Evolutionary conservation across 495 filamentous ascomycete genomes (phyloP), one percentile per base, ranked within the genome.

Genomic region (Cercophora scortea): DNA sequence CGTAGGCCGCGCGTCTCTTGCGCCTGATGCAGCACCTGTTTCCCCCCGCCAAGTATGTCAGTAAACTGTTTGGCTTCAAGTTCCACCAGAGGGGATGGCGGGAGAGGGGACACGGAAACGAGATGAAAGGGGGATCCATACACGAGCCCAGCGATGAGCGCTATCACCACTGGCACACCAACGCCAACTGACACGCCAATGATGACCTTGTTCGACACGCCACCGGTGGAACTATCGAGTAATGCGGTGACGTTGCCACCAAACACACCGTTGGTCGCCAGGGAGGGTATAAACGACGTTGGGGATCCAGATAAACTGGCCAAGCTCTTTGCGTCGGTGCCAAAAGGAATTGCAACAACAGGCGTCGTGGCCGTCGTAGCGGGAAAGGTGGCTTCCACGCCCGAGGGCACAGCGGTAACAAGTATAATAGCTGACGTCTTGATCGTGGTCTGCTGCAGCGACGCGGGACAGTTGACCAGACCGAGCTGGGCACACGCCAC

Each of bases 391-490:
- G 68, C 60, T 4, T 61, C 42, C 0, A 56, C 58, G 1, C 73
- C 73, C 0, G 63, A 66, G 16, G 69, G 58, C 1, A 78, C 65
- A 8, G 70, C 54, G 3, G 68, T 68, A 9, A 71, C 50, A 12
- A 60, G 51, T 0, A 72, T 72, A 11, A 61, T 53, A 3, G 59
- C 62, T 2, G 62, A 63, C 10, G 61, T 66, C 2, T 61, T 54
- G 9, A 60, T 66, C 0, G 61, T 60, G 2, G 74, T 74, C 11
- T 58, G 67, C 47, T 77, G 77, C 15, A 71, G 60, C 4, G 70
- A 71, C 11, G 47, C 65, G 0, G 78, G 77, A 51, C 78, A 81
- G 57, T 73, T 70, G 47, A 72, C 49, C 10, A 75, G 40, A 13
- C 70, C 71, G 0, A 68, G 56, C 11, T 66, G 67, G 8, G 63